Evolutionary conservation across 345 rosid genomes (phyloP), one percentile per base, ranked within the genome.

Genomic region (Erodium maritimum): DNA sequence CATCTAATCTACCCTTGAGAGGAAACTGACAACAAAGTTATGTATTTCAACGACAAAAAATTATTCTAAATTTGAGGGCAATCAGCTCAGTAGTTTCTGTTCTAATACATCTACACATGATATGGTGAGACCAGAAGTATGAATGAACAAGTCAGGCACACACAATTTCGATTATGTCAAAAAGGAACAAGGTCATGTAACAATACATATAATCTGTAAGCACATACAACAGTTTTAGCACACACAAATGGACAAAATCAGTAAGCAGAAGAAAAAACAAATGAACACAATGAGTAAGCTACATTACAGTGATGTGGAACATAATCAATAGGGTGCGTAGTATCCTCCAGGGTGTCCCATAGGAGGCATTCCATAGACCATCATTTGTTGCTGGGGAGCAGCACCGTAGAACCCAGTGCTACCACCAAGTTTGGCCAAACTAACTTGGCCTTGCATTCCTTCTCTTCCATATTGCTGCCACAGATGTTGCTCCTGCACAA

Each of bases 361-460:
- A 8, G 74, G 86, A 17, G 85, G 86, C 87, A 86, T 75, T 5
- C 95, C 88, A 8, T 86, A 82, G 57, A 77, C 79, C 80, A 77
- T 77, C 59, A 33, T 61, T n/a, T n/a, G n/a, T 6, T 59, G 61
- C 25, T 59, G 64, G 17, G 80, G 67, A 52, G 24, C 72, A 46
- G 72, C 78, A 10, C 74, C 71, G 53, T 68, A 78, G 71, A 70
- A 72, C 29, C 82, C 77, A 5, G 63, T 21, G 12, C 72, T 60
- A 0, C 67, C 71, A 8, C 70, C 46, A 19, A 79, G 64, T 75
- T 73, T 84, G 71, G 73, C 55, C 76, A 87, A 73, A 59, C 78
- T 72, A 17, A 73, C 50, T 71, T 87, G 88, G 20, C 95, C 91
- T 50, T 74, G 85, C 95, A 87, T 87, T 60, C 95, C 91, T 34